Base-by-base conservation (phyloP, 1,139 yeast genomes). In the Ogataea hybrid region DNA sequence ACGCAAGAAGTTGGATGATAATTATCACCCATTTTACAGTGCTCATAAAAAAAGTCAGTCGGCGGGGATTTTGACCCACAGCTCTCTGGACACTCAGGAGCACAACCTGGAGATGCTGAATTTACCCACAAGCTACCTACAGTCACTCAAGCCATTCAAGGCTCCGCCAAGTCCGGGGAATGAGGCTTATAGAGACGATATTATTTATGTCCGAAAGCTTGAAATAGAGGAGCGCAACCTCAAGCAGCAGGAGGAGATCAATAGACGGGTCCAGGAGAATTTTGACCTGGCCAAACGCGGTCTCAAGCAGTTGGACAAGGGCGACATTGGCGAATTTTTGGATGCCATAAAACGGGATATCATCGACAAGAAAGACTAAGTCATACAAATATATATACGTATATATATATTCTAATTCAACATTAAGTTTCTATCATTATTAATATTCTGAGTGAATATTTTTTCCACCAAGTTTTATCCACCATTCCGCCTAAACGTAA, bases 101-200 rank as follows among this genome's bases (percentile, higher is more conserved):
- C 61, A 57, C 39, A 55, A 56, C 40, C 41, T 56, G 15, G 62
- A 57, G 47, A 47, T 59, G 45, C 56, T 58, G 44, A 59, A 59
- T 37, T 50, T 59, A 15, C 63, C 63, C 8, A 41, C 53, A 21
- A 51, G 52, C 25, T 54, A 54, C 32, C 41, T 59, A n/a, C 61
- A 56, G 35, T 51, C 50, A 27, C 47, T 59, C 37, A 52, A 46
- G 39, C 63, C 63, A 6, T 59, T 56, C 42, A 49, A 54, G 37
- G 41, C 48, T 20, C 47, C 55, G 5, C 51, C 50, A 17, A 43
- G 42, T 29, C 62, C 62, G 7, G 63, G 63, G 12, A 55, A 56
- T 6, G 63, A 59, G 39, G 33, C 38, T 25, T 57, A 51, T 42
- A 46, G 63, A 23, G 63, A 59, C 40, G 63, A 59, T 40, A 36